These are phyloP conservation scores for Pichia sp. DNA, from an alignment of 1,139 yeast genomes.

Conservation along the genomic window DNA sequence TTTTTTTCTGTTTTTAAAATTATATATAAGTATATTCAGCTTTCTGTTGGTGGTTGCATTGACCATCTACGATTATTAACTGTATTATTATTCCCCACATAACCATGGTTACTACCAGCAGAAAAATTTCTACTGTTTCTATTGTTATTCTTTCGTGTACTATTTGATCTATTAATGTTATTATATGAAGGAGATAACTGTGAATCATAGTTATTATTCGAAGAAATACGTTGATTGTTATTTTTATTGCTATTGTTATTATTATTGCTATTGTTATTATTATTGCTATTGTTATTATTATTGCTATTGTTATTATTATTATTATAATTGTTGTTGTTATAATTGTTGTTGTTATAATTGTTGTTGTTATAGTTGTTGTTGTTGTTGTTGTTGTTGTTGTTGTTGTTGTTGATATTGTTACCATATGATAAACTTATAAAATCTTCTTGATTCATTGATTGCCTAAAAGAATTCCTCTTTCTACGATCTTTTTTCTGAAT, in stretches of 20 bases:
- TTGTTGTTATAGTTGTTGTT: no score
- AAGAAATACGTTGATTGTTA: background rate
- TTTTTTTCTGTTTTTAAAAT: background rate
- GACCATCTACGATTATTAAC: conserved; percentile 2
- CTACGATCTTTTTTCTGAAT: conserved; percentile 1
- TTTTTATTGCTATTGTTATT: background rate
- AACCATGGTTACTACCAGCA: background rate
- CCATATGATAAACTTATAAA: background rate
- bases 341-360: no score
- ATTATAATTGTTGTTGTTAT: no score
- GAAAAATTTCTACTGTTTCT: conserved; percentile 8
- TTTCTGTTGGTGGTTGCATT: background rate
- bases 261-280: no score
- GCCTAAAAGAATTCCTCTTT: conserved; percentile 7
- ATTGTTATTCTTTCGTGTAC: conserved; percentile 4
- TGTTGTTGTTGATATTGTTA: no score
- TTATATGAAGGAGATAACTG: background rate
- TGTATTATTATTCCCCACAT: background rate
- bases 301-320: no score
- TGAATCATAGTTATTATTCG: background rate
- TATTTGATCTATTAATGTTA: conserved; percentile 1
- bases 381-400: no score
- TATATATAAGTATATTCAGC: background rate
- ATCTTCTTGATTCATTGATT: conserved; percentile 9
- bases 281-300: no score